These are phyloP conservation scores for Pistacia vera DNA, from an alignment of 345 rosid species.

Conservation along the genomic window DNA sequence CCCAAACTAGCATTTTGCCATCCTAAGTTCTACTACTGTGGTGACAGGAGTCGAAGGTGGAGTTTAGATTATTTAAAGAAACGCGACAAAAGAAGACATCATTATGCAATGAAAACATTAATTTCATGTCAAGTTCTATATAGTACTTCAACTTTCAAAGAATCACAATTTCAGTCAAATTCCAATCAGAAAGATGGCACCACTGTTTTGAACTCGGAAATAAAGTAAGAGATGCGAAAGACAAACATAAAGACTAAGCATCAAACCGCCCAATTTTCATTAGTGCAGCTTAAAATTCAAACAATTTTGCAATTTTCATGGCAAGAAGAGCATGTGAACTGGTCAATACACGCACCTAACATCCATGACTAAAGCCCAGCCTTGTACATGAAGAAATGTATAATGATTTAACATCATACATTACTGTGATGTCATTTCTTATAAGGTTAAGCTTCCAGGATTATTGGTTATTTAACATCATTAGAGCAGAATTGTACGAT, in stretches of 20 bases:
- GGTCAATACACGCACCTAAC: background rate
- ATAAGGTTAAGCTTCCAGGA: background rate
- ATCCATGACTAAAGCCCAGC: too few relatives aligned
- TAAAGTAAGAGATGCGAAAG: background rate
- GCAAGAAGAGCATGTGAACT: background rate
- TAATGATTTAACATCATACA: too few relatives aligned
- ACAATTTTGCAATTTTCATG: background rate
- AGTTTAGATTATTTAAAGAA: background rate
- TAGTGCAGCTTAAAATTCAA: background rate
- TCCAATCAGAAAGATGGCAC: background rate
- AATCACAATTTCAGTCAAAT: background rate
- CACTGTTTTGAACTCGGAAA: background rate
- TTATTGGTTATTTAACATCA: background rate
- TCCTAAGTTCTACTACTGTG: background rate
- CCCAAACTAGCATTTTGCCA: background rate
- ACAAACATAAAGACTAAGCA: background rate
- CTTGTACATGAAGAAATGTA: too few relatives aligned
- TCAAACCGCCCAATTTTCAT: background rate
- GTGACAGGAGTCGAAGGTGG: background rate
- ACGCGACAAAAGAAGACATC: too few relatives aligned
- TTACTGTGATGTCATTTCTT: too few relatives aligned
- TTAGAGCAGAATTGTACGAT: conserved; percentile 1
- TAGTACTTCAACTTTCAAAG: background rate
- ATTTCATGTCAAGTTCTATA: background rate
- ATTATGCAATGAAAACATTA: background rate